These are phyloP conservation scores for Trypanosoma vivax DNA, from an alignment of 208 protist species.

Conservation along the genomic window DNA sequence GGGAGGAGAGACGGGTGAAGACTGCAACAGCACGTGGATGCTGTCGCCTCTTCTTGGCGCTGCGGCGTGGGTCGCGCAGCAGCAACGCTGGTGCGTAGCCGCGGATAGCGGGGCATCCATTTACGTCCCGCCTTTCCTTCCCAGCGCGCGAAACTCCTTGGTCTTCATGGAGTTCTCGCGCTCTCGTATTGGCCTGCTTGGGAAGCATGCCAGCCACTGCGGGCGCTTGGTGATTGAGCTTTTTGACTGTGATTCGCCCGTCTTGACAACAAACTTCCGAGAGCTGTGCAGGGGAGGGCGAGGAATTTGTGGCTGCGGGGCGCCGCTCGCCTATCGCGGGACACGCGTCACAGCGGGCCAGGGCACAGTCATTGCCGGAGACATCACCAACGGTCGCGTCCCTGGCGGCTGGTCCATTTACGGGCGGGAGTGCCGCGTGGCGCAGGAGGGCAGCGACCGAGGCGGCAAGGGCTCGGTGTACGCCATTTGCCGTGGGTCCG, in stretches of 20 bases:
- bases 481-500: background rate
- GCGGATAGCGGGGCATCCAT: background rate
- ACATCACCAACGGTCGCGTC: background rate
- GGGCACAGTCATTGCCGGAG: background rate
- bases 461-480: background rate
- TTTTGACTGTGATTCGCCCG: background rate
- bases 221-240: background rate
- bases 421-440: background rate
- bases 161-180: background rate
- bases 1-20: background rate
- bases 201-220: background rate
- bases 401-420: constrained; percentile 3
- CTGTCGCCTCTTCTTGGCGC: background rate
- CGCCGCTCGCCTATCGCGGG: background rate
- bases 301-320: background rate
- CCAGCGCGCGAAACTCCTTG: background rate
- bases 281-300: background rate
- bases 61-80: background rate
- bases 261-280: background rate
- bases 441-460: background rate
- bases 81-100: background rate
- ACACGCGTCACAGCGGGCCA: background rate
- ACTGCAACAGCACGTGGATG: too few relatives aligned
- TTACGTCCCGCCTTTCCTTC: background rate
- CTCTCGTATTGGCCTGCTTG: background rate